Evolutionary conservation across 192 early-diverging fungal species (phyloP).

Genomic region (Backusella westeae): DNA sequence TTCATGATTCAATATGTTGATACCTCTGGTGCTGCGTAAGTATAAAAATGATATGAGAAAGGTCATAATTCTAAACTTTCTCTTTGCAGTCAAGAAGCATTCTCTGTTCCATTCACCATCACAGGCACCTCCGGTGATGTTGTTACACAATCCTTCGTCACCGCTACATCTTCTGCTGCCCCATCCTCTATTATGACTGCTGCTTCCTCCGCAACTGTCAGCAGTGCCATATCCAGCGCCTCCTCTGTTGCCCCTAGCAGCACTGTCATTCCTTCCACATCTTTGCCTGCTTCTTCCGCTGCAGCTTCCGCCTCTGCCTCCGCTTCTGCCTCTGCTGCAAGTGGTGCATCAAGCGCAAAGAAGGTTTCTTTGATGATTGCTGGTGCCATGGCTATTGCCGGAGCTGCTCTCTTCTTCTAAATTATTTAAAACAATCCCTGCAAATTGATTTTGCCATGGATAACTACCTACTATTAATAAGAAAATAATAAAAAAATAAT

Average conservation of each 20-base stretch:
- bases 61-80: background rate
- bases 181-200: background rate
- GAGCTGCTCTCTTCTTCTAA: slow-evolving; percentile 3
- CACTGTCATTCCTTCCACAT: background rate
- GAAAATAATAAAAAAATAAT: background rate
- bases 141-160: slow-evolving; percentile 9
- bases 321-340: background rate
- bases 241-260: background rate
- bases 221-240: background rate
- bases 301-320: background rate
- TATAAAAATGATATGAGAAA: background rate
- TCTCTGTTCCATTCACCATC: slow-evolving; percentile 6
- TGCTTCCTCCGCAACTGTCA: background rate
- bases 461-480: background rate
- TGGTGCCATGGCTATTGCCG: background rate
- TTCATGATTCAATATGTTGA: slow-evolving; percentile 15
- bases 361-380: background rate
- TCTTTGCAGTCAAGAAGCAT: background rate
- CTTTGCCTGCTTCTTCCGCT: background rate
- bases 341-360: background rate
- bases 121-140: background rate
- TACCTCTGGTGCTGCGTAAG: slow-evolving; percentile 18
- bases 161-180: background rate
- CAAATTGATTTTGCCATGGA: background rate
- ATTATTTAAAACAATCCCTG: background rate